These are phyloP conservation scores for Pichia kudriavzevii DNA, from an alignment of 1,139 yeast species.

Conservation along the genomic window DNA sequence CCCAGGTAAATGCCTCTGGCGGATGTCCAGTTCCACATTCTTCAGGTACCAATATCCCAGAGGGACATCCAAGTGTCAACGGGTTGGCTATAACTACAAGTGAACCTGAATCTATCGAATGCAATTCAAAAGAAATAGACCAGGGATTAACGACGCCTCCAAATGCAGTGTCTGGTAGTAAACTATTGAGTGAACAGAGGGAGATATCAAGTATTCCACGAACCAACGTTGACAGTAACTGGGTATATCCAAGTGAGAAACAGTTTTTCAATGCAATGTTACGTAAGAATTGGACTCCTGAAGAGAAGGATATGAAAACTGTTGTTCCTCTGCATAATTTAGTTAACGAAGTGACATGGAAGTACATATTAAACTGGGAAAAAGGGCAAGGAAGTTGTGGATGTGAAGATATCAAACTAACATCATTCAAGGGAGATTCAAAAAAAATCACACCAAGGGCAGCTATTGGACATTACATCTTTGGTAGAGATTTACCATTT, in stretches of 20 bases:
- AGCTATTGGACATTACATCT: slow-evolving; percentile 54
- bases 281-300: slow-evolving; percentile 83
- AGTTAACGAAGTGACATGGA: slow-evolving; percentile 92
- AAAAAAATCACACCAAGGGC: slow-evolving; percentile 85
- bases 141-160: slow-evolving; percentile 13
- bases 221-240: slow-evolving; percentile 53
- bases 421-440: slow-evolving; percentile 86
- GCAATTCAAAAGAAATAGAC: slow-evolving; percentile 26
- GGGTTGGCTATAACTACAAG: slow-evolving; percentile 29
- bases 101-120: slow-evolving; percentile 41
- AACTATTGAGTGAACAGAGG: slow-evolving; percentile 53
- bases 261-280: slow-evolving; percentile 93
- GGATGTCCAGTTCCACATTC: slow-evolving; percentile 19
- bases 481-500: slow-evolving; percentile 71
- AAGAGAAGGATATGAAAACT: slow-evolving; percentile 74
- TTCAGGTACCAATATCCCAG: slow-evolving; percentile 21
- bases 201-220: slow-evolving; percentile 83
- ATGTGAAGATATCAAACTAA: slow-evolving; percentile 82
- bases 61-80: slow-evolving; percentile 18
- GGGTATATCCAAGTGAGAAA: slow-evolving; percentile 95
- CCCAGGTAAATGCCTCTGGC: no score
- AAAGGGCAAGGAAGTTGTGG: slow-evolving; percentile 46
- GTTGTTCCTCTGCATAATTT: slow-evolving; percentile 92
- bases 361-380: slow-evolving; percentile 81
- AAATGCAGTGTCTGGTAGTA: slow-evolving; percentile 14